Evolutionary conservation across 768 basidiomycete genomes (phyloP), one percentile per base, ranked within the genome.

Genomic region (Mycena amicta): DNA sequence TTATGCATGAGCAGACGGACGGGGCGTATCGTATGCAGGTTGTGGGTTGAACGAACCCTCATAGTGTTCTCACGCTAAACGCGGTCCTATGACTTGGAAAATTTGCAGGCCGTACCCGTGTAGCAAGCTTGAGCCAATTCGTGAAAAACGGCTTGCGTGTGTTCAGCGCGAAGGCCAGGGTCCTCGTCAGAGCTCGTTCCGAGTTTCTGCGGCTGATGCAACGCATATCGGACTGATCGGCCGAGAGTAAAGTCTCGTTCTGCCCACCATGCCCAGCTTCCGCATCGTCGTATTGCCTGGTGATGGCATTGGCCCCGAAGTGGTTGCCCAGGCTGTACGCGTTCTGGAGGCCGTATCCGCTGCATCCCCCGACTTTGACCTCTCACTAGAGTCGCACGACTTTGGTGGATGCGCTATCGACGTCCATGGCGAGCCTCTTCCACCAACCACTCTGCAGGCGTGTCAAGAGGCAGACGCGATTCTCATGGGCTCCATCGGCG

Each of bases 291-390:
- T 95, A 53, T 86, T 99, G 41, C 88, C 89, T n/a, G 97, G 97
- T 52, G 97, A 99, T 75, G 97, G 97, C 60, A 98, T 99, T 67
- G 96, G 97, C 26, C 97, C 97, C 27, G 93, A 95, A 68, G 95
- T 99, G 28, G 81, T 93, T 26, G 82, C 74, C 3, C 87, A 98
- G 73, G 97, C 95, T 4, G 81, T 90, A 26, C 86, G 88, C 56
- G 90, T 98, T 2, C 83, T 99, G 51, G 76, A 95, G 63, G 72
- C 83, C 3, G 75, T 98, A 50, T 85, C 88, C 0, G 80, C 81
- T 6, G 77, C 79, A 39, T 86, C 85, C 15, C 56, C 80, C 5
- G 83, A 89, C 45, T 81, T 92, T 62, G 79, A 89, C 56, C 84
- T 98, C 71, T 77, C 82, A 52, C 83, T 99, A 50, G 83, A 89